phyloP scores from a whole-genome alignment of 2,329 filamentous ascomycete species.

The Ceratocystis lukuohia region DNA sequence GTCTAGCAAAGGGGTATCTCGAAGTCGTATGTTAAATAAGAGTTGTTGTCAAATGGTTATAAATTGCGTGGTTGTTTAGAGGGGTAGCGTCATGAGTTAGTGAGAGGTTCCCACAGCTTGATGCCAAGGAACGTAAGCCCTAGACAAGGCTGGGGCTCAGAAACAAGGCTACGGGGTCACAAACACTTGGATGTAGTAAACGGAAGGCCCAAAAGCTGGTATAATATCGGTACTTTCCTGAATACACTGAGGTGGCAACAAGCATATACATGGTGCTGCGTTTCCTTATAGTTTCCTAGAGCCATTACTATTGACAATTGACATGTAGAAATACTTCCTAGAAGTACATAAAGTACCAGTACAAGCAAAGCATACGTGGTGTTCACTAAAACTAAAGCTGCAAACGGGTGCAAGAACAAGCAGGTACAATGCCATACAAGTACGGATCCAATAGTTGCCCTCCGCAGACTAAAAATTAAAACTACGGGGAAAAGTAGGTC shows the following conservation, averaged over 20 bases:
- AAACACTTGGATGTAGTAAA: not conserved
- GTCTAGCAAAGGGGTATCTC: not conserved
- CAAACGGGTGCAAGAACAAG: not conserved
- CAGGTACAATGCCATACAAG: not conserved
- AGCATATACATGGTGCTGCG: not conserved
- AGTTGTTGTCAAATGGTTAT: not conserved
- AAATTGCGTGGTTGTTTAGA: not conserved
- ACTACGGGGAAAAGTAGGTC: too few relatives aligned
- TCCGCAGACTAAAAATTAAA: too few relatives aligned
- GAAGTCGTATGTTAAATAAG: not conserved
- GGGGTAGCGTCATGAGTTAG: not conserved
- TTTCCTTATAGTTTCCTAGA: too few relatives aligned
- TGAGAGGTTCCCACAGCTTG: not conserved
- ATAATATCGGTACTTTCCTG: not conserved
- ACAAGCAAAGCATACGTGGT: too few relatives aligned
- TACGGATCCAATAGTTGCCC: not conserved
- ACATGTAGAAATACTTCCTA: too few relatives aligned
- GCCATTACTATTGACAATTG: too few relatives aligned
- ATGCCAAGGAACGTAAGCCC: not conserved
- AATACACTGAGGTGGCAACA: not conserved
- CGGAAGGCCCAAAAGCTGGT: not conserved
- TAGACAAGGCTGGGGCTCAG: conserved; percentile 8
- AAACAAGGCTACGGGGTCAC: conserved; percentile 6
- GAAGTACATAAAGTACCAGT: too few relatives aligned
- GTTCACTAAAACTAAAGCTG: too few relatives aligned